These are phyloP conservation scores for Arthroderma uncinatum DNA, from an alignment of 2,329 filamentous ascomycete genomes.

Conservation along the genomic window DNA sequence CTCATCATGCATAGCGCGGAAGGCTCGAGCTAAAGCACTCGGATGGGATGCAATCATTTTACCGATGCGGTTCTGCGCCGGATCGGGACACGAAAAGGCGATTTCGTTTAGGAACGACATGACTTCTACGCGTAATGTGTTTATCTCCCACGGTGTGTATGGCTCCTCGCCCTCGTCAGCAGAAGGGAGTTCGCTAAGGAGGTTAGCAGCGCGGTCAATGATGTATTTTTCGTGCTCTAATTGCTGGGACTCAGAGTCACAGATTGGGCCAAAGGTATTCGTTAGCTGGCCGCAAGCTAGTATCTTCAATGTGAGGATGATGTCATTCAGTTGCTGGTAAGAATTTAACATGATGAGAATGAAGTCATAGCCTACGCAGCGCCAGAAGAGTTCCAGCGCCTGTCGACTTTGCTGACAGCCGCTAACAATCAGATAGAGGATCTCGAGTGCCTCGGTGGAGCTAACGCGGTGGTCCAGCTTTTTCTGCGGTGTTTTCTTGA, in stretches of 20 bases:
- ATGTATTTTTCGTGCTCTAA: constrained; percentile 36
- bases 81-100: constrained; percentile 30
- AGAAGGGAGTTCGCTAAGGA: constrained; percentile 45
- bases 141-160: constrained; percentile 29
- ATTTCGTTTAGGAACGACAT: constrained; percentile 34
- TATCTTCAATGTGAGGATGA: constrained; percentile 44
- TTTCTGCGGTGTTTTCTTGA: constrained; percentile 31
- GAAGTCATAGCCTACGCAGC: constrained; percentile 45
- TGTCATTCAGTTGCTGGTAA: constrained; percentile 46
- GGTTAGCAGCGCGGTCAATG: constrained; percentile 46
- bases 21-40: constrained; percentile 60
- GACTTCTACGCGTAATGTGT: constrained; percentile 35
- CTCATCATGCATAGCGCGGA: constrained; percentile 64
- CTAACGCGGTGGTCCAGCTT: constrained; percentile 41
- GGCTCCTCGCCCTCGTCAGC: constrained; percentile 34
- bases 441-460: constrained; percentile 42
- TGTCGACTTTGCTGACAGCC: constrained; percentile 36
- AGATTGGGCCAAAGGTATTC: constrained; percentile 46
- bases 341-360: constrained; percentile 49
- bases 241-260: constrained; percentile 20
- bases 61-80: constrained; percentile 46
- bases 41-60: constrained; percentile 56
- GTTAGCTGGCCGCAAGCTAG: constrained; percentile 45
- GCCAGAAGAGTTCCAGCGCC: constrained; percentile 43
- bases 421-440: constrained; percentile 44